Base-by-base conservation (phyloP, 2,329 filamentous ascomycete genomes). In the Epicoccum nigrum region DNA sequence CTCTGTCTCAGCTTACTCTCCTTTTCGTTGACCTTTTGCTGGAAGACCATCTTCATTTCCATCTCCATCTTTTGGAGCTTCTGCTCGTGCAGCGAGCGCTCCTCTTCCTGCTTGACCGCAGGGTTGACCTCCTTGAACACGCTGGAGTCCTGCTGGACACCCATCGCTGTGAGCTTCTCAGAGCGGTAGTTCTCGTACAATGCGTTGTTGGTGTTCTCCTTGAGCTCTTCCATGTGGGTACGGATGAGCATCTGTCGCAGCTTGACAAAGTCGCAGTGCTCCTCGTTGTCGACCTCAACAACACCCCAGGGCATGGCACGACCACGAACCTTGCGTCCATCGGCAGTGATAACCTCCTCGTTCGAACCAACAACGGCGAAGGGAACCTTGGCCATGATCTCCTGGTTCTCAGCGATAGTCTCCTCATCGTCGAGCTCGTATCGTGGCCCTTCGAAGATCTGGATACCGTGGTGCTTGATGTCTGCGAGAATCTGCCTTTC, bases 1-100 rank as follows among this genome's bases (percentile, higher is more conserved):
- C 92, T 96, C 81, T 97, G 94, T 82, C 96, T 96, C 75, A 99
- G 83, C 81, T 99, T 99, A 85, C 91, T 96, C 81, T 99, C 94
- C 83, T 99, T 99, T 79, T 99, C 94, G 63, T 91, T 87, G 25
- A 99, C 94, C 88, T 99, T 99, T 77, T 99, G 94, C 77, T 97
- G 94, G 91, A 99, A 99, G 65, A 99, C 94, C 90, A 97, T 96
- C 90, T 99, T 99, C 94, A 99, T 99, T 79, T 99, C 94, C 71
- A 92, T 87, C 79, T 99, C 94, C 94, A 99, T 99, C 90, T 99
- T 99, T 77, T 93, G 91, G 67, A 99, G 90, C 84, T 99, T 99
- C 84, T 97, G 92, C 81, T 99, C 94, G 84, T 99, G 94, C 65
- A 99, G 83, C 60, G 90, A 88, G 70, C 94, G 91, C 83, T 99